Percentiles rank a stretch among this genome's conserved stretches.
Conservation (phyloP, 371 early-diverging fungal species). For the Mucor racemosus region DNA sequence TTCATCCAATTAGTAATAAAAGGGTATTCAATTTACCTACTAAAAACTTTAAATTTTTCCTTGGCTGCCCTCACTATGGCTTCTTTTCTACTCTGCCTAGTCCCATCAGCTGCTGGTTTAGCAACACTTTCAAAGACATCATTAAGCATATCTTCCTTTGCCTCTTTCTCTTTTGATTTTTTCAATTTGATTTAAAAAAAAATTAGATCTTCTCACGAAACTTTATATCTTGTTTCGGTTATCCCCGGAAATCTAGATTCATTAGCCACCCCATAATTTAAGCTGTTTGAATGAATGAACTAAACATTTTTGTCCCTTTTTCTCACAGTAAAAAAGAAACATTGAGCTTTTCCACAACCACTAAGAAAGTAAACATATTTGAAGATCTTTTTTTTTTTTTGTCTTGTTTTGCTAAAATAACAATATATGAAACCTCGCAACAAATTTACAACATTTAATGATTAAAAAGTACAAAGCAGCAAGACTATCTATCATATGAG, state of each 20-base stretch:
- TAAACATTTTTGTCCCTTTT: background rate
- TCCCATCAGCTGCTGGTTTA: background rate
- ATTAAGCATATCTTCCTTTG: background rate
- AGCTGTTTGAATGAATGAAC: background rate
- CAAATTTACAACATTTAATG: background rate
- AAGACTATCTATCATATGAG: background rate
- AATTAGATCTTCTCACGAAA: conserved; percentile 8
- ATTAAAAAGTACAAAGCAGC: background rate
- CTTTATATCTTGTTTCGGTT: background rate
- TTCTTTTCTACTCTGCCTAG: background rate
- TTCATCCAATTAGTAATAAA: background rate
- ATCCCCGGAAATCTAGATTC: background rate
- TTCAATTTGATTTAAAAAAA: background rate
- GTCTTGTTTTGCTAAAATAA: background rate
- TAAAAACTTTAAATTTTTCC: background rate
- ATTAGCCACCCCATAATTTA: background rate
- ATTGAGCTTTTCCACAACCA: background rate
- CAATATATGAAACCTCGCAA: background rate
- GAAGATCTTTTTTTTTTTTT: conserved; percentile 4
- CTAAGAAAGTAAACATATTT: background rate
- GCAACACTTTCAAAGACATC: background rate
- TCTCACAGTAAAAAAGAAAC: conserved; percentile 3
- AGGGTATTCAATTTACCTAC: background rate
- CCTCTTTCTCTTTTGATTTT: background rate
- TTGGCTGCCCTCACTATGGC: background rate